Conservation (phyloP, 257 asterid species). For the Solanum neorickii region DNA sequence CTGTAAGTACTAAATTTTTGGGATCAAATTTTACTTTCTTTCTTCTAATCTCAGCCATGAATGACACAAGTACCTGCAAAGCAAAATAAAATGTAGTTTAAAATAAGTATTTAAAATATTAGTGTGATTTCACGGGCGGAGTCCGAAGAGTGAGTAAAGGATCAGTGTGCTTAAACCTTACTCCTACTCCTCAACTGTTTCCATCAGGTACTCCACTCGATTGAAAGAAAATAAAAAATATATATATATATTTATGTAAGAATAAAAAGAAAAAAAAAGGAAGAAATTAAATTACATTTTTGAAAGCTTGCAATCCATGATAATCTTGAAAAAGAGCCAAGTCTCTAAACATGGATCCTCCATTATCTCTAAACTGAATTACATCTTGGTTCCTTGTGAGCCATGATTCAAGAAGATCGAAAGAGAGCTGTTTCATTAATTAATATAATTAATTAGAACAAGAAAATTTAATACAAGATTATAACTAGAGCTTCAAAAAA, state of each 20-base stretch:
- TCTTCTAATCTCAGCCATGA: constrained; percentile 22
- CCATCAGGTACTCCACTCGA: too few relatives aligned
- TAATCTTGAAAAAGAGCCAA: constrained; percentile 35
- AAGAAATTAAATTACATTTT: constrained; percentile 3
- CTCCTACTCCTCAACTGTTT: too few relatives aligned
- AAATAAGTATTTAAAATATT: neutral
- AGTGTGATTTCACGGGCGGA: neutral
- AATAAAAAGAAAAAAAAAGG: neutral
- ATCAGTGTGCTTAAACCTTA: too few relatives aligned
- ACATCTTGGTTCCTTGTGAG: constrained; percentile 20
- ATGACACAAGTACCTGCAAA: constrained; percentile 21
- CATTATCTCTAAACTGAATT: constrained; percentile 3
- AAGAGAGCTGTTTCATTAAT: constrained; percentile 15
- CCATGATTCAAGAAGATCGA: constrained; percentile 36
- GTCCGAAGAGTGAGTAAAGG: too few relatives aligned
- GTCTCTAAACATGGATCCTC: constrained; percentile 21
- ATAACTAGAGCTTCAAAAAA: neutral
- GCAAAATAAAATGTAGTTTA: neutral
- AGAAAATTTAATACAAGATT: neutral
- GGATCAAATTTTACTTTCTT: constrained; percentile 23
- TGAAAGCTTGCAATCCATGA: constrained; percentile 28
- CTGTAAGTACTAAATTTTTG: constrained; percentile 24
- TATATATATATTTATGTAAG: too few relatives aligned
- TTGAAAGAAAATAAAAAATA: too few relatives aligned
- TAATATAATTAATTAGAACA: neutral